Conservation (phyloP, 2,329 filamentous ascomycete genomes). For the Tolypocladium tropicale region DNA sequence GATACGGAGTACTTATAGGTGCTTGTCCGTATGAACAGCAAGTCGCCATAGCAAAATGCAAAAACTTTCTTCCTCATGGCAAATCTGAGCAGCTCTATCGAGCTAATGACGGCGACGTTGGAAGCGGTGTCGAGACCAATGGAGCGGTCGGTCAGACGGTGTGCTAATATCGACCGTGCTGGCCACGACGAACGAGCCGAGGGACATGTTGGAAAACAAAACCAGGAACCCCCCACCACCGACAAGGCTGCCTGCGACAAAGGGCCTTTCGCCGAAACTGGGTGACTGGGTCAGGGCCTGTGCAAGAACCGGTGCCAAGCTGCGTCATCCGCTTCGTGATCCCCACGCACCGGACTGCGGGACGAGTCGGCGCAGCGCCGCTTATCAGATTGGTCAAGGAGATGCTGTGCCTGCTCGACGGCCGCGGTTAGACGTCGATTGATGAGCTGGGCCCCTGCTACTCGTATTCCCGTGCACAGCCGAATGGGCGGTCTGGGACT, state of each 20-base stretch:
- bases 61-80: not conserved
- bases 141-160: not conserved
- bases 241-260: not conserved
- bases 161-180: not conserved
- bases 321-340: not conserved
- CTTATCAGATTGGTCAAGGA: not conserved
- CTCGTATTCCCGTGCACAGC: not conserved
- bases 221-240: no score
- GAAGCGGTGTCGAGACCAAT: not conserved
- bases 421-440: not conserved
- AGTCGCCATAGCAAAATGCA: not conserved
- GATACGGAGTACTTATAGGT: no score
- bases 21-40: not conserved
- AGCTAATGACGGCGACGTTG: not conserved
- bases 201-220: no score
- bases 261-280: not conserved
- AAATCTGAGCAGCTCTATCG: not conserved
- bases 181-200: not conserved
- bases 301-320: not conserved
- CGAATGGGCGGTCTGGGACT: not conserved
- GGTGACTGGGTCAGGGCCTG: not conserved
- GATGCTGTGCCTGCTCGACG: not conserved
- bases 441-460: not conserved
- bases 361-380: not conserved
- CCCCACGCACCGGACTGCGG: not conserved